Conservation (phyloP, 2,329 filamentous ascomycete species). For the Lecanicillium sp. region DNA sequence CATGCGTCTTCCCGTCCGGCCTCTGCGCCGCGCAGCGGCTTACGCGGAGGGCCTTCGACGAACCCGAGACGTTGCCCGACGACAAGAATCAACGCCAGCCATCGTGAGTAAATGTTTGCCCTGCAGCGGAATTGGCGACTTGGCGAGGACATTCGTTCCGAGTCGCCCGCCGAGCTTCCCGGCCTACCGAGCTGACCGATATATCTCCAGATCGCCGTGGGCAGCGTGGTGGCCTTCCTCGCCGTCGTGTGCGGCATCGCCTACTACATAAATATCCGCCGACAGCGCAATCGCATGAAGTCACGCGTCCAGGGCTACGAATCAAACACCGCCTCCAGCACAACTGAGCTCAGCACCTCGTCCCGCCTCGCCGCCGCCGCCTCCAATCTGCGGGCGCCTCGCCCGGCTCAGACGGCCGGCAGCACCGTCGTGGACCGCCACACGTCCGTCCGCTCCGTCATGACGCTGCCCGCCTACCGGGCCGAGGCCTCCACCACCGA, state of each 20-base stretch:
- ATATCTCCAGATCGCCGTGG: conserved; percentile 1
- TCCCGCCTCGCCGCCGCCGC: not conserved
- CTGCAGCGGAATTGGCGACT: not conserved
- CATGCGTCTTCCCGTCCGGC: conserved; percentile 1
- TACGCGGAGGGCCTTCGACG: conserved; percentile 2
- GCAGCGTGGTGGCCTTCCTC: not conserved
- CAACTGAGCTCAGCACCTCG: conserved; percentile 3
- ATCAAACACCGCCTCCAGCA: not conserved
- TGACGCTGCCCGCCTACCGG: conserved; percentile 85
- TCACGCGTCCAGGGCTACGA: conserved; percentile 9
- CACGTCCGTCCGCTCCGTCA: conserved; percentile 84
- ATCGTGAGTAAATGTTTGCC: not conserved
- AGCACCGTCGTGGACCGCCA: conserved; percentile 65
- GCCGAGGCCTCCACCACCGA: conserved; percentile 67
- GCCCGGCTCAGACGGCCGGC: conserved; percentile 3
- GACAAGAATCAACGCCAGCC: not conserved
- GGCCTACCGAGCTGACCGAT: not conserved
- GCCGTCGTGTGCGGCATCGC: not conserved
- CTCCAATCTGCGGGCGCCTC: not conserved
- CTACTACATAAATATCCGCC: not conserved
- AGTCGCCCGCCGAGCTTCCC: not conserved
- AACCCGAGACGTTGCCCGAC: not conserved
- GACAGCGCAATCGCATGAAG: not conserved
- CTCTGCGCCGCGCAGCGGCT: not conserved
- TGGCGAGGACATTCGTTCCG: not conserved